phyloP scores from a whole-genome alignment of 805 yeast species.

The Zygosaccharomyces lentus region DNA sequence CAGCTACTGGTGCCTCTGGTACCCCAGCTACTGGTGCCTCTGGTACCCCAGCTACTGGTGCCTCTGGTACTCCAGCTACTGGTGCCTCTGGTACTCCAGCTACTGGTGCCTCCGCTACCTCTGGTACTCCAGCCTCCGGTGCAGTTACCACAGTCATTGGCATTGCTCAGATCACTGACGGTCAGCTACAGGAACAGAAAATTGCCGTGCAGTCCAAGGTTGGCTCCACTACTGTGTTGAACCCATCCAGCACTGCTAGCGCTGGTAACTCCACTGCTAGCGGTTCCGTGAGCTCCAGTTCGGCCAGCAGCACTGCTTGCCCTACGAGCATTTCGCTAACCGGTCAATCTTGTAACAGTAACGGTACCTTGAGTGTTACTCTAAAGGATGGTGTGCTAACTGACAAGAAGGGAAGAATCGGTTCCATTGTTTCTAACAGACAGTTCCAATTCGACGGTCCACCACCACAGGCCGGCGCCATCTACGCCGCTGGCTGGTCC shows the following conservation, averaged over 20 bases:
- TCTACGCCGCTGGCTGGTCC: conserved; percentile 62
- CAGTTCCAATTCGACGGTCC: conserved; percentile 79
- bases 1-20: conserved; percentile 24
- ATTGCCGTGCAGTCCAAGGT: conserved; percentile 4
- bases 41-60: conserved; percentile 15
- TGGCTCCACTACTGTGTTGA: conserved; percentile 28
- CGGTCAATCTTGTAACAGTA: conserved; percentile 28
- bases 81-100: conserved; percentile 33
- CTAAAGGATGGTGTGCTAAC: conserved; percentile 47
- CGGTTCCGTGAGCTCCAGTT: conserved; percentile 19
- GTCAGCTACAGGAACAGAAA: conserved; percentile 48
- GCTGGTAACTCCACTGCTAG: conserved; percentile 27
- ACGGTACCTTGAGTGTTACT: conserved; percentile 46
- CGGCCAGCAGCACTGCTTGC: conserved; percentile 25
- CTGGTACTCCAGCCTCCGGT: conserved; percentile 36
- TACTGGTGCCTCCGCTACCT: conserved; percentile 32
- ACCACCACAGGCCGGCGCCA: conserved; percentile 69
- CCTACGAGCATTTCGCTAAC: conserved; percentile 28
- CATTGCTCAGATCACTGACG: conserved; percentile 42
- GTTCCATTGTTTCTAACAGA: conserved; percentile 68
- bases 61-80: conserved; percentile 1
- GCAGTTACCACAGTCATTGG: conserved; percentile 21
- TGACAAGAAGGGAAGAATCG: conserved; percentile 58
- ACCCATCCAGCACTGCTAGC: conserved; percentile 20
- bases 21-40: conserved; percentile 27